Evolutionary conservation across 2,329 filamentous ascomycete genomes (phyloP).

Genomic region (Calcarisporium arbuscula): DNA sequence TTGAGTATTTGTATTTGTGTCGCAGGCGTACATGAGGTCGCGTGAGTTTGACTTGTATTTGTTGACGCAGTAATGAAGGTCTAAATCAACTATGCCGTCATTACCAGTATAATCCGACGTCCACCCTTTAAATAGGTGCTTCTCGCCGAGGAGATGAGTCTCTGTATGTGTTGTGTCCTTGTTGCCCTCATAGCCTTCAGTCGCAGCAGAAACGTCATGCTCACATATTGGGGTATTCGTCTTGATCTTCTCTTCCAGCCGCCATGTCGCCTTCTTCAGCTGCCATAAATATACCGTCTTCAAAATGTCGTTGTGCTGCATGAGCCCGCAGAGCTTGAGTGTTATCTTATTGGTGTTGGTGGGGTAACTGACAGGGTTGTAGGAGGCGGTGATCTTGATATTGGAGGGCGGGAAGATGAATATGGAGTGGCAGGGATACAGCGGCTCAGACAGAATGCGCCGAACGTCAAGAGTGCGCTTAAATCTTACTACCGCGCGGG

Average conservation of each 20-base stretch:
- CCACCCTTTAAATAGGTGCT: conserved; percentile 82
- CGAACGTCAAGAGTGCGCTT: conserved; percentile 65
- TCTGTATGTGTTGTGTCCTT: conserved; percentile 73
- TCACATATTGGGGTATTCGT: conserved; percentile 75
- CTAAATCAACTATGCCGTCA: conserved; percentile 54
- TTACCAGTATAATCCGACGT: conserved; percentile 59
- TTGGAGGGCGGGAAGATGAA: conserved; percentile 96
- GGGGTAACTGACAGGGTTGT: conserved; percentile 78
- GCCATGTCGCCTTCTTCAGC: conserved; percentile 86
- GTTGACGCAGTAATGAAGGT: conserved; percentile 45
- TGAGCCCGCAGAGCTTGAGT: conserved; percentile 80
- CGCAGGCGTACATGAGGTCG: too few species aligned
- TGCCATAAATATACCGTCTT: conserved; percentile 77
- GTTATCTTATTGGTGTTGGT: conserved; percentile 74
- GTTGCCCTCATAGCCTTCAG: conserved; percentile 27
- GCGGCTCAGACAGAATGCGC: conserved; percentile 68
- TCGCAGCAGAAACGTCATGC: conserved; percentile 56
- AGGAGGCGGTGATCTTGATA: conserved; percentile 77
- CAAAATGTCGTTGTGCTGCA: conserved; percentile 59
- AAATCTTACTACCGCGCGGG: conserved; percentile 52
- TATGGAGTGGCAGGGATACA: conserved; percentile 79
- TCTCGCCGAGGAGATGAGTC: conserved; percentile 69
- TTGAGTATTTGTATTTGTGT: too few species aligned
- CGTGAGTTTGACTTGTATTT: too few species aligned
- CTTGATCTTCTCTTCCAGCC: conserved; percentile 81